Evolutionary conservation across 2,329 filamentous ascomycete species (phyloP).

Genomic region (Ophiosphaerella korrae): DNA sequence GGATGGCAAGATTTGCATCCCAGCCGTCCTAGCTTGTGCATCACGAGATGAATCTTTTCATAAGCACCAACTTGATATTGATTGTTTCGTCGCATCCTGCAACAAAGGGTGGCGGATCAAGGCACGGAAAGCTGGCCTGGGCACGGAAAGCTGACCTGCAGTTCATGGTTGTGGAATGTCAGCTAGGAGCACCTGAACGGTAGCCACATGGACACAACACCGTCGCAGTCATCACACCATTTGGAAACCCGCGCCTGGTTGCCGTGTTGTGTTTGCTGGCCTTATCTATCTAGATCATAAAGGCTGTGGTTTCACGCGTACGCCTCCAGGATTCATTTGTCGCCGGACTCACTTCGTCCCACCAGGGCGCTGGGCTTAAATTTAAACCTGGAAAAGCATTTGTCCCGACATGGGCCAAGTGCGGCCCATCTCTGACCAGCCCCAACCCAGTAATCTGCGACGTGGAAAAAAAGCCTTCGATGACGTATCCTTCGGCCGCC

Average conservation of each 20-base stretch:
- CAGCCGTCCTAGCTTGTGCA: slow-evolving; percentile 30
- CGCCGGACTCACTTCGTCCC: slow-evolving; percentile 9
- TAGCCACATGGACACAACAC: slow-evolving; percentile 12
- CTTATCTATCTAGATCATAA: slow-evolving; percentile 33
- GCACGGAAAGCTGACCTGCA: slow-evolving; percentile 21
- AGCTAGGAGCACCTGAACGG: slow-evolving; percentile 10
- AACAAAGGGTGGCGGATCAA: too few species aligned
- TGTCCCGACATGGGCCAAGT: slow-evolving; percentile 14
- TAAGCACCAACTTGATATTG: slow-evolving; percentile 28
- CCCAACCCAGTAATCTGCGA: slow-evolving; percentile 41
- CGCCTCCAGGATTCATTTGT: slow-evolving; percentile 21
- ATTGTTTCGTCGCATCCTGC: slow-evolving; percentile 16
- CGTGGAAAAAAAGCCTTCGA: slow-evolving; percentile 37
- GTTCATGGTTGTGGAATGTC: slow-evolving; percentile 9
- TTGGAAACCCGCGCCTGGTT: slow-evolving; percentile 13
- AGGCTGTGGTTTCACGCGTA: slow-evolving; percentile 32
- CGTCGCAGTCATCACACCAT: slow-evolving; percentile 17
- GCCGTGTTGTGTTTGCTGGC: slow-evolving; percentile 17
- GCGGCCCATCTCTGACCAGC: slow-evolving; percentile 34
- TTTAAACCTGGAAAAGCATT: slow-evolving; percentile 4
- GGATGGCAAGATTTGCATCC: slow-evolving; percentile 23
- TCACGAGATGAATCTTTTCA: slow-evolving; percentile 33
- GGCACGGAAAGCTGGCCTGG: slow-evolving; percentile 17
- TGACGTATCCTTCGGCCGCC: slow-evolving; percentile 41
- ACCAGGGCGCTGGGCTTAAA: slow-evolving; percentile 15